A percentile compares a stretch with the other conserved stretches of the same genome.
Conservation (phyloP, 2,329 filamentous ascomycete species). For the Apiospora marii region DNA sequence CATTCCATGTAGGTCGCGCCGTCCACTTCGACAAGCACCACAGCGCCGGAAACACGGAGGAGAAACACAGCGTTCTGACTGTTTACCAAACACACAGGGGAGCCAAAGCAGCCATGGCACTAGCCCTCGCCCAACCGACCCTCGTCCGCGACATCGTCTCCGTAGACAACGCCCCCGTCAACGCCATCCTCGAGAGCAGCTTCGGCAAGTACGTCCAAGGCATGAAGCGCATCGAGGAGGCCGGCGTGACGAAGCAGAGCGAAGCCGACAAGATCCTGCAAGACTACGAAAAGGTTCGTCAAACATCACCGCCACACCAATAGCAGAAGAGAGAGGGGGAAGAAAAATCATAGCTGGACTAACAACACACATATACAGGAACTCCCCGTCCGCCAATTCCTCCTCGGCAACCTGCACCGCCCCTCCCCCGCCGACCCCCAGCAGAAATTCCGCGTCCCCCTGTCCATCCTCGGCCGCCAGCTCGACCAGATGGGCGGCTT, state of each 20-base stretch:
- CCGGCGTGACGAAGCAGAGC: conserved; percentile 70
- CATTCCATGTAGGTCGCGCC: conserved; percentile 79
- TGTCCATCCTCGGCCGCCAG: conserved; percentile 71
- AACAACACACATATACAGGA: no score
- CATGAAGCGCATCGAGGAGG: conserved; percentile 82
- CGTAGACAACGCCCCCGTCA: conserved; percentile 92
- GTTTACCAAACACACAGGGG: conserved; percentile 61
- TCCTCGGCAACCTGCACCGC: conserved; percentile 83
- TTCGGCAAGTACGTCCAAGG: conserved; percentile 84
- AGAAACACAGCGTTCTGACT: neutral
- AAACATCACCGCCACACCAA: neutral
- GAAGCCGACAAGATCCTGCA: conserved; percentile 84
- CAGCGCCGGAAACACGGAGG: neutral
- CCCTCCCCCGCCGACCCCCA: conserved; percentile 53
- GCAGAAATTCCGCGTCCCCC: conserved; percentile 80
- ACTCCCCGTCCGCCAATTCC: conserved; percentile 84
- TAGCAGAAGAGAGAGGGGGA: no score
- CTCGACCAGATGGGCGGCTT: conserved; percentile 87
- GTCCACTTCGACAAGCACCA: neutral
- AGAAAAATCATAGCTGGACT: no score
- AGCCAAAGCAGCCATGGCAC: conserved; percentile 89
- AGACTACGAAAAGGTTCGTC: conserved; percentile 71
- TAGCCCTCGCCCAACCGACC: conserved; percentile 76
- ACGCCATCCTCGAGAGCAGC: conserved; percentile 75
- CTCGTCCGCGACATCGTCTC: conserved; percentile 76